A percentile compares a stretch with the other conserved stretches of the same genome.
These are phyloP conservation scores for Passalora sequoiae DNA, from an alignment of 2,329 filamentous ascomycete genomes.

Conservation along the genomic window DNA sequence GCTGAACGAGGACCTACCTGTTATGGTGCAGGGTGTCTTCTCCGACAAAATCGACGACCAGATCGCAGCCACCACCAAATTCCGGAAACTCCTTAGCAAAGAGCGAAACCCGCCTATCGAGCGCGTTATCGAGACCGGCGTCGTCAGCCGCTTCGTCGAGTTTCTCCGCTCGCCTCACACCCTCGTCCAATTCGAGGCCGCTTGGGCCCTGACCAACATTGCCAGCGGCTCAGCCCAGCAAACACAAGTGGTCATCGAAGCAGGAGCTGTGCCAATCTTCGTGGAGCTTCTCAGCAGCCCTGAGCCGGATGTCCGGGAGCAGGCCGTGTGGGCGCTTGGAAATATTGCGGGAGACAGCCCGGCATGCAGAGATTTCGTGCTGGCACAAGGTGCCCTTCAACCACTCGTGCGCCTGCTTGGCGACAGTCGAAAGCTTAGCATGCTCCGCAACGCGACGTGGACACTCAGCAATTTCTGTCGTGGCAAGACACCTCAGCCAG, in stretches of 20 bases:
- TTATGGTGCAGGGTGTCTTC: constrained; percentile 97
- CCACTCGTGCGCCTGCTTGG: constrained; percentile 84
- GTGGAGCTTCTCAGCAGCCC: constrained; percentile 92
- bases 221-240: constrained; percentile 94
- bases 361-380: constrained; percentile 92
- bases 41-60: constrained; percentile 97
- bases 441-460: constrained; percentile 98
- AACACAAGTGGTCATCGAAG: constrained; percentile 98
- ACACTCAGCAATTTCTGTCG: constrained; percentile 99
- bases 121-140: constrained; percentile 97
- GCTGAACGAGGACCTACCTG: constrained; percentile 95
- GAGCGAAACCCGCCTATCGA: constrained; percentile 99
- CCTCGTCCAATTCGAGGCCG: constrained; percentile 96
- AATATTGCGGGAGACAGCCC: constrained; percentile 99
- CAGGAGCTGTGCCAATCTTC: constrained; percentile 95
- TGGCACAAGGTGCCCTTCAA: constrained; percentile 83
- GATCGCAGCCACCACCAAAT: constrained; percentile 96
- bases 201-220: constrained; percentile 99
- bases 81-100: constrained; percentile 95
- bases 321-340: constrained; percentile 96
- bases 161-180: constrained; percentile 97
- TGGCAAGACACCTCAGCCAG: constrained; percentile 97
- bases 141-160: constrained; percentile 95
- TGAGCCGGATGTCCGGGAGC: constrained; percentile 95
- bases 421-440: constrained; percentile 97